phyloP scores from a whole-genome alignment of 495 filamentous ascomycete genomes.

The Aspergillus ellipticus region DNA sequence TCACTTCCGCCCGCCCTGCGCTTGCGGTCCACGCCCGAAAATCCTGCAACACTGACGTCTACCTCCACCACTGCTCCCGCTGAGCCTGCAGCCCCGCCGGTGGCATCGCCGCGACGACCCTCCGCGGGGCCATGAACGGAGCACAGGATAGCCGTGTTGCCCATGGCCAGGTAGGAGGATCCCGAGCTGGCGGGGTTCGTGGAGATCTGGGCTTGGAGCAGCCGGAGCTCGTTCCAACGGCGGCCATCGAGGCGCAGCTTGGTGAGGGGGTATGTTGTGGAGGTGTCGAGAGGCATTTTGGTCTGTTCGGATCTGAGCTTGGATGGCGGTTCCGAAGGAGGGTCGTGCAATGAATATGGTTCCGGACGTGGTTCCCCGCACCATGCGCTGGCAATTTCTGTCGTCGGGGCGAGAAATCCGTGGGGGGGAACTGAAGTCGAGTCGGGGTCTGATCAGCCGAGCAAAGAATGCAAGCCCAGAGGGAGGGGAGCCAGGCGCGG shows the following conservation, averaged over 20 bases:
- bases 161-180: conserved; percentile 87
- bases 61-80: conserved; percentile 67
- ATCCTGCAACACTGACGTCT: conserved; percentile 80
- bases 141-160: conserved; percentile 94
- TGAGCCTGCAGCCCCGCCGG: conserved; percentile 40
- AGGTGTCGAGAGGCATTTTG: conserved; percentile 86
- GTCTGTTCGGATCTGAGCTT: background rate
- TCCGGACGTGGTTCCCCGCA: conserved; percentile 19
- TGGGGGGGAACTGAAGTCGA: background rate
- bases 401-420: background rate
- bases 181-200: conserved; percentile 90
- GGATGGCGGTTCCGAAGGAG: background rate
- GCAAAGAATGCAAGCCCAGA: background rate
- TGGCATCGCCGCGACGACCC: conserved; percentile 47
- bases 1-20: conserved; percentile 62
- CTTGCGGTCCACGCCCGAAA: conserved; percentile 83
- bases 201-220: conserved; percentile 81
- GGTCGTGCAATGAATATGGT: background rate
- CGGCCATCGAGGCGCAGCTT: conserved; percentile 89
- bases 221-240: conserved; percentile 96
- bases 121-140: conserved; percentile 82
- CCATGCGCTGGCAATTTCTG: conserved; percentile 3
- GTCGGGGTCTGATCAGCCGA: background rate
- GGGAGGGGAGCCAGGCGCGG: background rate
- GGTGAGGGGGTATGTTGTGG: conserved; percentile 74